Evolutionary conservation across 352 stramenopile species (phyloP), one percentile per base, ranked within the genome.

Genomic region (Globisporangium iwayamae): DNA sequence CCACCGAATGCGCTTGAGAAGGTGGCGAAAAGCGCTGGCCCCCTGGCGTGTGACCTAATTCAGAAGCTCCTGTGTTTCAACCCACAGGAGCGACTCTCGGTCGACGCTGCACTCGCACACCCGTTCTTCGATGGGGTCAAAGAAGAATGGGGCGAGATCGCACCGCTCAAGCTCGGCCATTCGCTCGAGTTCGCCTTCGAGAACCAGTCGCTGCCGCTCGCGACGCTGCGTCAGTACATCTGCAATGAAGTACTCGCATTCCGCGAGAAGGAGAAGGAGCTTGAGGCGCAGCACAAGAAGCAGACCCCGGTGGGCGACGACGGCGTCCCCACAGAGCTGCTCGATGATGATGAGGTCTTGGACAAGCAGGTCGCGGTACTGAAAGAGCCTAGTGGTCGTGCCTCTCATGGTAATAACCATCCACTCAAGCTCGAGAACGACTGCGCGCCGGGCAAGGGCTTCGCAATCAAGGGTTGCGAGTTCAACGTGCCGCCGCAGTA

Each of bases 21-120:
- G 11, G 57, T 89, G 9, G 83, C 78, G 46, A 84, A 86, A 7
- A 71, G 69, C 9, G 69, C 69, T 3, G 67, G 78, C 5, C 38
- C 72, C 13, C 78, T 86, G 16, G 76, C 80, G 1, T 66, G 87
- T 9, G 88, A 98, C 60, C 71, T 98, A 13, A 76, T 98, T 45
- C 75, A 92, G 39, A 69, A 73, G 25, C 74, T 98, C 65, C 73
- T 98, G 5, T 85, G 81, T 34, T 98, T 98, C 62, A 96, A 98
- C 67, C 94, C 95, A 1, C 80, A 83, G 39, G 77, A 97, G 65
- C 84, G 95, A 3, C 92, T 98, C 51, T 96, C 85, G 41, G 93
- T 94, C 1, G 83, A 94, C 46, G 83, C 93, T 46, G 94, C 94
- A 2, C 73, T 98, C 2, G 72, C 66, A 9, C 93, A 97, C 55